Base-by-base conservation (phyloP, 352 stramenopile genomes). In the Blastocystis sp. region DNA sequence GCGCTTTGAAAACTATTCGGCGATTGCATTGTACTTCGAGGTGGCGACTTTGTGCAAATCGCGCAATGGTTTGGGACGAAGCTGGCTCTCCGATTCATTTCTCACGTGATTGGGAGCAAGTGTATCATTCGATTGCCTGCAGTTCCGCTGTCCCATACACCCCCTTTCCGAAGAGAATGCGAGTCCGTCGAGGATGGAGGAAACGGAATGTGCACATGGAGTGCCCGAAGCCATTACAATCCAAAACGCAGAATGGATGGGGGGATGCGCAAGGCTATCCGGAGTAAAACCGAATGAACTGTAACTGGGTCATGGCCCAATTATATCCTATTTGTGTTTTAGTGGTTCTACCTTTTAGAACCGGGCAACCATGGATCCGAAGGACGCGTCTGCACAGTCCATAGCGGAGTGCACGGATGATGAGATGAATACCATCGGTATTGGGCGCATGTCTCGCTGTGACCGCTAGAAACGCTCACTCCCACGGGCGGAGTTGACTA, bases 401-500 rank as follows among this genome's bases (percentile, higher is more conserved):
- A 24, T 85, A 69, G 31, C 74, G 19, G 74, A 85, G 31, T 85
- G 74, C 45, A 55, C 50, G 24, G 74, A 85, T 29, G 74, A 85
- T 37, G 74, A 85, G 61, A 62, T 31, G 31, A 85, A 85, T 85
- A 29, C 16, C 31, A 85, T 85, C 50, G 74, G 74, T 85, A 67
- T n/a, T 33, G 33, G 39, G 26, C 13, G 33, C 26, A 70, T 29
- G 29, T 12, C 2, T 29, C 51, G 60, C 51, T 50, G 9, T 37
- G 21, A 45, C 9, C 26, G 31, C 12, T 29, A 85, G 74, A 85
- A 37, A 85, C 74, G 21, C 74, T 85, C 35, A 70, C 51, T 66
- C 51, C 74, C 16, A 50, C 45, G 0, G 26, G 26, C 21, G 55
- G 50, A 50, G 61, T 85, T 77, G 94, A 96, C 91, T 91, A 94